phyloP scores from a whole-genome alignment of 768 basidiomycete species.

The Rhizopogon vesiculosus region DNA sequence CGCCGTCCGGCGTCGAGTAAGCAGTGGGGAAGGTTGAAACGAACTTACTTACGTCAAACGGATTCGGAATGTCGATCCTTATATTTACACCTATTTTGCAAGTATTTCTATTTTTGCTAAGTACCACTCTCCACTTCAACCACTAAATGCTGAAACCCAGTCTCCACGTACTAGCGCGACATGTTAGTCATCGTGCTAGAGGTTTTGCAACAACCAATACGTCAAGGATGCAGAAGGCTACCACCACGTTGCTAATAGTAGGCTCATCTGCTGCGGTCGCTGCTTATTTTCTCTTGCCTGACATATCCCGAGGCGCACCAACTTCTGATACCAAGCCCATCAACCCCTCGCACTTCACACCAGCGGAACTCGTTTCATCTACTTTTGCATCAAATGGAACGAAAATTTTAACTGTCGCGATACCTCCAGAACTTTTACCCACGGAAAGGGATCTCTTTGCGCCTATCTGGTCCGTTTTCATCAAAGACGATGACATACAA shows the following conservation, averaged over 20 bases:
- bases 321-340: constrained; percentile 34
- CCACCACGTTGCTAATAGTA: constrained; percentile 15
- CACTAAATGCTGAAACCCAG: constrained; percentile 1
- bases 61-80: background rate
- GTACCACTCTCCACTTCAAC: constrained; percentile 6
- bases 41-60: background rate
- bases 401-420: constrained; percentile 57
- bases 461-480: constrained; percentile 71
- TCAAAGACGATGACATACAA: constrained; percentile 87
- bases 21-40: background rate
- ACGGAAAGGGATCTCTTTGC: constrained; percentile 16
- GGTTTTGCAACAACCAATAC: background rate
- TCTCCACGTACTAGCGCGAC: background rate
- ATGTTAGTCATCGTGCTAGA: background rate
- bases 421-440: constrained; percentile 42
- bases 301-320: constrained; percentile 41
- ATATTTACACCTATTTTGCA: constrained; percentile 21
- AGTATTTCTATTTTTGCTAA: constrained; percentile 8
- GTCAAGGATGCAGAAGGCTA: background rate
- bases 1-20: background rate
- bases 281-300: constrained; percentile 49
- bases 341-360: constrained; percentile 48
- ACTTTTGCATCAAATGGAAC: constrained; percentile 51
- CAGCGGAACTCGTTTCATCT: constrained; percentile 51
- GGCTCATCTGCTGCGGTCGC: constrained; percentile 38